phyloP scores from a whole-genome alignment of 2,329 filamentous ascomycete genomes.

The Neurospora crassa region DNA sequence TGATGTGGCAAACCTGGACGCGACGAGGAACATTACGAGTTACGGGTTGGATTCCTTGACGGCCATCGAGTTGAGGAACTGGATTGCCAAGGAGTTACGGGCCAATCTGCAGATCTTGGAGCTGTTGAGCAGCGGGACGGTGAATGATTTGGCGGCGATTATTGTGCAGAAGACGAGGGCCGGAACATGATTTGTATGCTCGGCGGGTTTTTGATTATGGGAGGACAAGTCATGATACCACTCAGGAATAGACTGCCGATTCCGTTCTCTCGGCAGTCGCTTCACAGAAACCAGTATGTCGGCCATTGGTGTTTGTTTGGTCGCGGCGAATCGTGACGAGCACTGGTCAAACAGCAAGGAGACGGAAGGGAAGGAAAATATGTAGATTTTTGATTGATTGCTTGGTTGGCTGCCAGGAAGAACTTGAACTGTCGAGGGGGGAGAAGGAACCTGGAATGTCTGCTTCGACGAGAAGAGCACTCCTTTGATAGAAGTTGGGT shows the following conservation, averaged over 20 bases:
- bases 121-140: constrained; percentile 17
- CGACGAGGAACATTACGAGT: constrained; percentile 17
- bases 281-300: neutral
- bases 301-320: neutral
- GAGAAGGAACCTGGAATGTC: neutral
- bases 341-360: neutral
- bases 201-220: neutral
- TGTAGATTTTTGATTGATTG: neutral
- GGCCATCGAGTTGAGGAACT: constrained; percentile 23
- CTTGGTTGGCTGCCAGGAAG: neutral
- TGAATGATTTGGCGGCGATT: constrained; percentile 16
- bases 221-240: neutral
- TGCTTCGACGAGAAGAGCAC: neutral
- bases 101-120: constrained; percentile 19
- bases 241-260: neutral
- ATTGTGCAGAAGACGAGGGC: constrained; percentile 16
- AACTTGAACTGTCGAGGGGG: neutral
- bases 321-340: neutral
- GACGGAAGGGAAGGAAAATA: neutral
- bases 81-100: constrained; percentile 19
- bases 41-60: constrained; percentile 22
- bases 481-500: neutral
- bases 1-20: constrained; percentile 17
- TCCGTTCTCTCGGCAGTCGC: neutral
- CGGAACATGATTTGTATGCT: neutral